These are phyloP conservation scores for Periconia macrospinosa DNA, from an alignment of 2,329 filamentous ascomycete species.

Conservation along the genomic window DNA sequence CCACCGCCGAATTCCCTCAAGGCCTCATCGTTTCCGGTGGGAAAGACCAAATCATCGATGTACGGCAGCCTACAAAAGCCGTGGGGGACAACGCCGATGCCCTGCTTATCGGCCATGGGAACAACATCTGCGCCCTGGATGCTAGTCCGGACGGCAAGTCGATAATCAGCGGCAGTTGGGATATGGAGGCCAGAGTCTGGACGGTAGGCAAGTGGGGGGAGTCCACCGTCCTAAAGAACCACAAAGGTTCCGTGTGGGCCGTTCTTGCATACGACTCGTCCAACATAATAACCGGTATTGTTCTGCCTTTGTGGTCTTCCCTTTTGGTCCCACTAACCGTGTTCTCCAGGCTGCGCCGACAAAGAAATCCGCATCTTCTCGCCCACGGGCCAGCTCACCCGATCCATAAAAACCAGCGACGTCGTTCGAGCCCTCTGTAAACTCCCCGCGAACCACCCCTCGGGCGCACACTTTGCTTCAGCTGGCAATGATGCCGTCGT, in stretches of 20 bases:
- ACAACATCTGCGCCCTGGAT: slow-evolving; percentile 87
- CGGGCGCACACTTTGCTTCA: slow-evolving; percentile 89
- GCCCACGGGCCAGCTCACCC: slow-evolving; percentile 63
- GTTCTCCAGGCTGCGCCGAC: slow-evolving; percentile 73
- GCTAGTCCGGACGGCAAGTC: slow-evolving; percentile 71
- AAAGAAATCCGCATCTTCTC: slow-evolving; percentile 84
- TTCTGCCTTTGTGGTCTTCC: not conserved
- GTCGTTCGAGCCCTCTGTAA: slow-evolving; percentile 88
- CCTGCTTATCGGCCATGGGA: slow-evolving; percentile 79
- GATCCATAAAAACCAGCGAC: slow-evolving; percentile 68
- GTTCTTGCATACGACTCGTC: slow-evolving; percentile 80
- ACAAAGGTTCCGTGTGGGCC: slow-evolving; percentile 86
- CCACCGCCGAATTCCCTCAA: slow-evolving; percentile 68
- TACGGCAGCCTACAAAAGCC: slow-evolving; percentile 69
- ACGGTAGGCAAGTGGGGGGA: slow-evolving; percentile 81
- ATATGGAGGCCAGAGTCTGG: slow-evolving; percentile 86
- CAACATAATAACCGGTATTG: slow-evolving; percentile 72
- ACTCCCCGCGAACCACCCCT: slow-evolving; percentile 73
- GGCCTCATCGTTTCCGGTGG: slow-evolving; percentile 87
- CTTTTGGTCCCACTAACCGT: slow-evolving; percentile 6
- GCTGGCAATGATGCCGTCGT: slow-evolving; percentile 92
- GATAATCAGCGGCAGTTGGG: slow-evolving; percentile 93
- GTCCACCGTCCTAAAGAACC: slow-evolving; percentile 70
- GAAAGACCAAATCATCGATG: slow-evolving; percentile 90
- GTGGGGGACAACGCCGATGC: slow-evolving; percentile 79